These are phyloP conservation scores for Termitomyces eurrhizus DNA, from an alignment of 768 basidiomycete species.

Conservation along the genomic window DNA sequence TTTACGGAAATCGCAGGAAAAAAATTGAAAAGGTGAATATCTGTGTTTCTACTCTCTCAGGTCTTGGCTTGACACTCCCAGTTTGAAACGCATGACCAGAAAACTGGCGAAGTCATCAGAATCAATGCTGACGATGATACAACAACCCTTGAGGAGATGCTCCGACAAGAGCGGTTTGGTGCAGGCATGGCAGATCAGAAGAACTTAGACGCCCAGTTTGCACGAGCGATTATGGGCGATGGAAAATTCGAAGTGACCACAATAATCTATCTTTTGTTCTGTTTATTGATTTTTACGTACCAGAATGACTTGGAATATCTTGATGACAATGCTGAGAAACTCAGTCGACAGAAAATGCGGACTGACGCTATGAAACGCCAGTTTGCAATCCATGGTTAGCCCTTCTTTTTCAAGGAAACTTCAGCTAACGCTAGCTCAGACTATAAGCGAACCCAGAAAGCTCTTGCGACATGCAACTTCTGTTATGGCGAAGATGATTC, in stretches of 20 bases:
- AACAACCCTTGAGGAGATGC: constrained; percentile 82
- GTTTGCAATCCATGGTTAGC: constrained; percentile 89
- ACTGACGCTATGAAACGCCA: constrained; percentile 95
- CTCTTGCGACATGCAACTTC: constrained; percentile 77
- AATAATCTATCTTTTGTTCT: background rate
- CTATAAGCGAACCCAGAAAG: constrained; percentile 93
- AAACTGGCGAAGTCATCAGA: constrained; percentile 86
- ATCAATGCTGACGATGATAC: constrained; percentile 90
- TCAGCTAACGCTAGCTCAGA: constrained; percentile 44
- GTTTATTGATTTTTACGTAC: constrained; percentile 1
- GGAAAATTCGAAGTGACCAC: constrained; percentile 73
- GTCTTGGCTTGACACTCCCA: constrained; percentile 21
- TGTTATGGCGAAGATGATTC: constrained; percentile 94
- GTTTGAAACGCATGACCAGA: constrained; percentile 87
- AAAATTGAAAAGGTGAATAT: constrained; percentile 67
- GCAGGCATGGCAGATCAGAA: constrained; percentile 91
- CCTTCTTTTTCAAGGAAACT: background rate
- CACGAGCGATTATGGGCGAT: constrained; percentile 83
- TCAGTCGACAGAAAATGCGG: constrained; percentile 93
- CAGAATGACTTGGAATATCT: constrained; percentile 91
- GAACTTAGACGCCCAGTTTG: constrained; percentile 86
- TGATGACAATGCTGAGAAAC: constrained; percentile 93
- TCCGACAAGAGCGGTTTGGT: constrained; percentile 88
- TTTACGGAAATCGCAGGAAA: constrained; percentile 74
- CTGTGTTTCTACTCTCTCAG: background rate